Evolutionary conservation across 805 yeast species (phyloP), one percentile per base, ranked within the genome.

Genomic region (Pichia exigua): DNA sequence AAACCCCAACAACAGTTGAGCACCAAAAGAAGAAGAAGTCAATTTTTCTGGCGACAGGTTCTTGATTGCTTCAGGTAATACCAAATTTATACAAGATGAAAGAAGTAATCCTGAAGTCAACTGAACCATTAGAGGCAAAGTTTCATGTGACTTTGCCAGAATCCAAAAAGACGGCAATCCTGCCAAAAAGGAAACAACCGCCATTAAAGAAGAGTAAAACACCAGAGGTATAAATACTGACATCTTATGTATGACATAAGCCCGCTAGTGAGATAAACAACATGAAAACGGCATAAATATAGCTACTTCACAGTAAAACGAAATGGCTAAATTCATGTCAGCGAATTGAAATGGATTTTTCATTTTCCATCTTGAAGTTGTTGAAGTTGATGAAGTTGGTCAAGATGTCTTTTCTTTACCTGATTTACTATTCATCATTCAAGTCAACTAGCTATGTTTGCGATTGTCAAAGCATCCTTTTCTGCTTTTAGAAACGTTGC

Each of bases 91-190:
- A 24, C 52, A 44, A 4, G 58, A 50, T 18, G 56, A 52, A 21
- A 55, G 42, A n/a, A 55, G 43, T 1, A 53, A 18, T 7, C 58
- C 58, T 6, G 58, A 54, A 38, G 51, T 54, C 21, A 53, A 49
- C 18, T 32, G 41, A 2, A 46, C 18, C 27, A 54, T 32, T 10
- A 44, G 22, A 41, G 52, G 48, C 30, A 54, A 18, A 4, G 44
- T 35, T 6, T 22, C 5, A 5, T 46, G 18, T 11, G 51, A 47
- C 20, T 38, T 45, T 12, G 32, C 8, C 20, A 54, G 20, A 2
- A 54, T 44, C 47, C 50, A 51, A 17, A 54, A 47, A 1, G 57
- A 45, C 1, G 50, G 53, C 22, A 54, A 28, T 3, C 57, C 57
- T 1, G 57, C 53, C 7, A 50, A 12, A 26, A 55, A 50, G 2